Percentiles rank a stretch among this genome's conserved stretches.
Evolutionary conservation across 805 yeast species (phyloP).

Genomic region (Ogataea trehalophila): DNA sequence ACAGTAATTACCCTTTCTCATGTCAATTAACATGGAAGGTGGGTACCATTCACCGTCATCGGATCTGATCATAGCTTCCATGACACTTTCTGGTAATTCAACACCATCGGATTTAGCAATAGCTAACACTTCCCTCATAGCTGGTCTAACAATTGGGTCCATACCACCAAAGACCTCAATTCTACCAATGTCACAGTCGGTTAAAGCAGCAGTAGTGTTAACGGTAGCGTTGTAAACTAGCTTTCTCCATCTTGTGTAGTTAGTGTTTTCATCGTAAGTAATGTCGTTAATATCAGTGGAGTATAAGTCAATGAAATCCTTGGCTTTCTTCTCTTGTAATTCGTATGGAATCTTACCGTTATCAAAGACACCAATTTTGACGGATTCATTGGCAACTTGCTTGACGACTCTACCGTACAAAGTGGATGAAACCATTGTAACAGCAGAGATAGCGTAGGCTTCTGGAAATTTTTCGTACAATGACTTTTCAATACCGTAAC

Average conservation of each 20-base stretch:
- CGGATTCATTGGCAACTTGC: slow-evolving; percentile 32
- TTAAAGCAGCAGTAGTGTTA: slow-evolving; percentile 41
- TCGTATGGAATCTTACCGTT: slow-evolving; percentile 25
- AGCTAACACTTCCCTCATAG: slow-evolving; percentile 39
- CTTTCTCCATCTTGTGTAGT: slow-evolving; percentile 42
- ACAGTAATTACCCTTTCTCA: slow-evolving; percentile 35
- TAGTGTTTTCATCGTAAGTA: slow-evolving; percentile 32
- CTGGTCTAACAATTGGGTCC: slow-evolving; percentile 31
- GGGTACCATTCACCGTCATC: slow-evolving; percentile 37
- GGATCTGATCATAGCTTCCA: slow-evolving; percentile 36
- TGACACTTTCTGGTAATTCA: slow-evolving; percentile 28
- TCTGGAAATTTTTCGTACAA: slow-evolving; percentile 31
- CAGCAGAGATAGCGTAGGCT: slow-evolving; percentile 35
- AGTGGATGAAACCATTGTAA: slow-evolving; percentile 33
- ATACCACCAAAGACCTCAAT: slow-evolving; percentile 27
- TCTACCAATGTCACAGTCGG: slow-evolving; percentile 37
- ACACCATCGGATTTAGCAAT: slow-evolving; percentile 47
- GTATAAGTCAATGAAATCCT: slow-evolving; percentile 31
- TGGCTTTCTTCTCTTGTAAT: slow-evolving; percentile 27
- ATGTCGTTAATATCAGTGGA: slow-evolving; percentile 27
- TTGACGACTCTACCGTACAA: slow-evolving; percentile 27
- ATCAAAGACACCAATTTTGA: slow-evolving; percentile 33
- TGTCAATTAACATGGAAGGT: slow-evolving; percentile 47
- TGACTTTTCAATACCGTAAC: slow-evolving; percentile 35
- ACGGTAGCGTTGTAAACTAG: slow-evolving; percentile 44